phyloP scores from a whole-genome alignment of 2,329 filamentous ascomycete species.

The Hypoxylon rubiginosum region DNA sequence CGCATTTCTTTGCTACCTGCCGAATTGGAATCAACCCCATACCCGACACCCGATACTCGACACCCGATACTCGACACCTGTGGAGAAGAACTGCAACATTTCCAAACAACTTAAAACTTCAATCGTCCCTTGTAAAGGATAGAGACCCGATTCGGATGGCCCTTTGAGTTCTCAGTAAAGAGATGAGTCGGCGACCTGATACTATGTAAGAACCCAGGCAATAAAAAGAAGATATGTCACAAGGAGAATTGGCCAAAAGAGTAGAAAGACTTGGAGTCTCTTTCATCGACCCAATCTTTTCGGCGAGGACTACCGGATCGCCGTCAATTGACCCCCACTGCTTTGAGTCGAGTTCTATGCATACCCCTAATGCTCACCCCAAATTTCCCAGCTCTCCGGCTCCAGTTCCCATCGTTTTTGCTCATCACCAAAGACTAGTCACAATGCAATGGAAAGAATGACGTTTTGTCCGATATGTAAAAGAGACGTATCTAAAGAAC shows the following conservation, averaged over 20 bases:
- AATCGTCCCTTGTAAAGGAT: background rate
- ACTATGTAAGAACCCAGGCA: background rate
- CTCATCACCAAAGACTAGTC: background rate
- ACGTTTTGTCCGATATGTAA: background rate
- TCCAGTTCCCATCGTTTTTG: background rate
- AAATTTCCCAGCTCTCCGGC: background rate
- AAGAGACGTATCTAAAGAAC: background rate
- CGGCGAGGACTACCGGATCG: conserved; percentile 21
- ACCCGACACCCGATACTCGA: too few species aligned
- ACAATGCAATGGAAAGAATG: too few species aligned
- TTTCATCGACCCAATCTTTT: too few species aligned
- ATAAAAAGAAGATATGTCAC: background rate
- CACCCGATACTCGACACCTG: background rate
- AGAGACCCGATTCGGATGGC: background rate
- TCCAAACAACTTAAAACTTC: background rate
- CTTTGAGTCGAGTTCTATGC: conserved; percentile 17
- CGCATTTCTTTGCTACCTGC: conserved; percentile 17
- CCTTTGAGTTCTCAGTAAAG: background rate
- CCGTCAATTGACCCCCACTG: conserved; percentile 18
- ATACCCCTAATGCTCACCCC: background rate
- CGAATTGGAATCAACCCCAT: conserved; percentile 16
- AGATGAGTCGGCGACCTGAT: background rate
- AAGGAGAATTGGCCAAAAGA: background rate
- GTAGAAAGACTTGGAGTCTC: too few species aligned
- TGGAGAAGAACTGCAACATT: background rate